Evolutionary conservation across 2,329 filamentous ascomycete species (phyloP).

Genomic region (Cercospora sojina): DNA sequence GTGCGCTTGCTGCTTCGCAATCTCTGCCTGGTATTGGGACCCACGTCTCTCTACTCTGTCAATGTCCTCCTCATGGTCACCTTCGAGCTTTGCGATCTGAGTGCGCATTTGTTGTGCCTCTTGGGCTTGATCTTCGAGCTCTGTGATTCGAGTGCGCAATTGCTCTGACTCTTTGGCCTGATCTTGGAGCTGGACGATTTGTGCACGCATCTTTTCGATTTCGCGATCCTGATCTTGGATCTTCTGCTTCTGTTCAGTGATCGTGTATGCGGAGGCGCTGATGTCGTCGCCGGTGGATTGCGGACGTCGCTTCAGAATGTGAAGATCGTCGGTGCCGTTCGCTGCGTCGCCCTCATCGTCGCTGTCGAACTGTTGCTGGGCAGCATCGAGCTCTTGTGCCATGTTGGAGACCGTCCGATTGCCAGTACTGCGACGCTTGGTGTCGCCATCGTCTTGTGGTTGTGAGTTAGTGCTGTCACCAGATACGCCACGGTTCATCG

Average conservation of each 20-base stretch:
- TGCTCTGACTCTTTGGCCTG: not conserved
- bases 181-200: not conserved
- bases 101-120: no score
- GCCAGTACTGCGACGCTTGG: not conserved
- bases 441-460: not conserved
- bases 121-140: not conserved
- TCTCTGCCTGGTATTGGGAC: not conserved
- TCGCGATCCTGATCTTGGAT: not conserved
- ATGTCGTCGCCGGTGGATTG: not conserved
- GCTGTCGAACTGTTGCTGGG: not conserved
- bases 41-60: not conserved
- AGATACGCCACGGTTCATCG: conserved; percentile 9
- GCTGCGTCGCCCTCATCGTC: not conserved
- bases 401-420: conserved; percentile 3
- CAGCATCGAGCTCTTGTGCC: conserved; percentile 8
- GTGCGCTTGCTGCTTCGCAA: not conserved
- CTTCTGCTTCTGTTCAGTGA: conserved; percentile 1
- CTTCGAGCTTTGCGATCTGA: not conserved
- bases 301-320: not conserved
- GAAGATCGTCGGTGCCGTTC: not conserved
- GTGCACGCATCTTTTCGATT: not conserved
- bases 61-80: not conserved
- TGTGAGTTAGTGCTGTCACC: conserved; percentile 6
- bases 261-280: not conserved
- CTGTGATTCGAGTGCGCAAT: not conserved